Conservation (phyloP, 257 asterid species). For the Mitragyna speciosa region DNA sequence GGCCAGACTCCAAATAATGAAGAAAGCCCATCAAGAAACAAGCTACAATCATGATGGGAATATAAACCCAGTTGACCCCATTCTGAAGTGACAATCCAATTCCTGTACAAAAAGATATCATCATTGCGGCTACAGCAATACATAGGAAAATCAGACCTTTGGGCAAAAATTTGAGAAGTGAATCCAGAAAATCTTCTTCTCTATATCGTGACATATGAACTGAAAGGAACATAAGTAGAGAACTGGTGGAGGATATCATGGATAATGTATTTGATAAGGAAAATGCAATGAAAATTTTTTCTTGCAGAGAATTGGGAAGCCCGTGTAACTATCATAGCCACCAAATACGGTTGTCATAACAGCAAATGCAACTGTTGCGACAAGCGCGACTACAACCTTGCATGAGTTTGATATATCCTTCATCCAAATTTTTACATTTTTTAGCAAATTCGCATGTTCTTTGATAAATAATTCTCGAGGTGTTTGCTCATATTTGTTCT, state of each 20-base stretch:
- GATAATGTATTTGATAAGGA: constrained; percentile 6
- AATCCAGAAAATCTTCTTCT: not conserved
- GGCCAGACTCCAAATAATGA: no score
- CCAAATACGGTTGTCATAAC: constrained; percentile 7
- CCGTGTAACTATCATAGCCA: not conserved
- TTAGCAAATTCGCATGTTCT: not conserved
- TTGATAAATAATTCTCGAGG: not conserved
- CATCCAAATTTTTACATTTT: constrained; percentile 12
- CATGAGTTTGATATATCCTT: constrained; percentile 19
- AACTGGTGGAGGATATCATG: constrained; percentile 2
- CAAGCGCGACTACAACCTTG: constrained; percentile 1
- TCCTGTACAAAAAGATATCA: not conserved
- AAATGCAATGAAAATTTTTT: not conserved
- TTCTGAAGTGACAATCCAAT: constrained; percentile 1
- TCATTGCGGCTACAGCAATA: constrained; percentile 10
- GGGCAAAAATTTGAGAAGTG: not conserved
- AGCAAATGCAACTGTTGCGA: constrained; percentile 10
- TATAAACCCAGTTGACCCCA: not conserved
- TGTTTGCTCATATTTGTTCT: no score
- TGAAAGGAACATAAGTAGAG: constrained; percentile 10
- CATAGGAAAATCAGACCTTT: not conserved
- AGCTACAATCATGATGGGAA: constrained; percentile 6
- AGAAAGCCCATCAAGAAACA: no score
- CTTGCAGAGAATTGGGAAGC: not conserved
- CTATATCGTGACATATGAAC: constrained; percentile 4